Evolutionary conservation across 2,329 filamentous ascomycete species (phyloP), one percentile per base, ranked within the genome.

Genomic region (Periconia macrospinosa): DNA sequence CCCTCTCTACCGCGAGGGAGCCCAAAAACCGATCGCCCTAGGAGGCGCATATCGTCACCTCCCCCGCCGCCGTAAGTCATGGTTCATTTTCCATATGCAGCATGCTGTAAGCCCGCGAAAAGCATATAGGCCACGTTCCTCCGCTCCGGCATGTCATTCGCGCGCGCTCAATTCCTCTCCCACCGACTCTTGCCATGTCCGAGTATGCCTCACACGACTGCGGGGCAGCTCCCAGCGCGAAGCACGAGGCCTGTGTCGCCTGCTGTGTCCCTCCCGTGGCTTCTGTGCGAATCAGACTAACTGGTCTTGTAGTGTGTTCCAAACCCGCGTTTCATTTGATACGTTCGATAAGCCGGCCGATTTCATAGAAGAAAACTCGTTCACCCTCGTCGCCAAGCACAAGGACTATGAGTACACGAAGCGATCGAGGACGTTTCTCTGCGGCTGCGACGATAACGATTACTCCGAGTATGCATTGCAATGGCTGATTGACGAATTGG

Each of bases 401-500:
- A 88, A 88, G 62, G 91, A 92, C 60, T 96, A 94, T 74, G 86
- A 90, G 62, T 87, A 87, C 59, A 87, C 86, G 41, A 87, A 91
- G 56, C 84, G 90, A 55, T 94, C 90, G 50, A 86, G 92, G 49
- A 95, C 91, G 9, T 96, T 96, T 66, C 86, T 97, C 70, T 93
- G 92, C 59, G 92, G 92, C 18, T 89, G 92, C 17, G 92, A 96
- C 74, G 90, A 93, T 66, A 92, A 96, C 64, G 85, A 91, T 54
- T 96, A 96, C 74, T 96, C 91, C 7, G 90, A 96, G 58, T 94
- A 93, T 74, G 92, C 92, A 15, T 80, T 97, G 17, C 90, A 95
- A 73, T 97, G 92, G 92, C 81, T 96, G 47, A 84, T 97, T 40
- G 91, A 95, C 65, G 91, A 96, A 75, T 81, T 96, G 52, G 91